Base-by-base conservation (phyloP, 1,284 basidiomycete genomes). In the Naganishia sp. region DNA sequence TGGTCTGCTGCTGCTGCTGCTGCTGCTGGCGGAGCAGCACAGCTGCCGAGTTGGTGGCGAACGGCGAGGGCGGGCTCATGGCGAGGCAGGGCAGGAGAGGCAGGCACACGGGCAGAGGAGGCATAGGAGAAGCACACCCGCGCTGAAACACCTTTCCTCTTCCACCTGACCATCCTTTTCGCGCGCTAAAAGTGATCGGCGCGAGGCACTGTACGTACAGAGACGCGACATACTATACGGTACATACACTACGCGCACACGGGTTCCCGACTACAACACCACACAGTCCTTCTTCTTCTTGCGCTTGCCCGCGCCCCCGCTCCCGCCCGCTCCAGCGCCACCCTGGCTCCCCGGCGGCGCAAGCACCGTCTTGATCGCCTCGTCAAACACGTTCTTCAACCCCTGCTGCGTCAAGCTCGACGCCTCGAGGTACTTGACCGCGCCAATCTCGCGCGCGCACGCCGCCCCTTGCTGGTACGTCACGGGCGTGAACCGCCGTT, bases 351-450 rank as follows among this genome's bases (percentile, higher is more conserved):
- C 59, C 21, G 48, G 39, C 48, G 59, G 59, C 48, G 48, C 59
- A 18, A 61, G 45, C 23, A 61, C 59, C 59, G 59, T 61, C 59
- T 61, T 61, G 55, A 69, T 69, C 21, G 68, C 68, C 49, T 97
- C 94, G 78, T 97, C 94, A 78, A 97, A 97, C 52, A 97, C 94
- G 54, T 88, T 92, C 86, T 96, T 96, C 74, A 97, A 81, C 25
- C 93, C 94, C 81, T 97, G 95, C 84, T 99, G 96, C 53, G 96
- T 98, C 74, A 99, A 83, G 49, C 96, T 96, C 36, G 65, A 66
- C 49, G 65, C 66, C 53, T 69, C 68, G 13, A 69, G 43, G 65
- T 69, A 69, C 68, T 66, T 67, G 16, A 63, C 66, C n/a, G 66
- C 66, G 5, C 61, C 61, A 33, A 67, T 67, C 48, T 67, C 66